Percentiles rank a stretch among this genome's conserved stretches.
Conservation (phyloP, 192 early-diverging fungal genomes). For the Backusella tuberculispora region DNA sequence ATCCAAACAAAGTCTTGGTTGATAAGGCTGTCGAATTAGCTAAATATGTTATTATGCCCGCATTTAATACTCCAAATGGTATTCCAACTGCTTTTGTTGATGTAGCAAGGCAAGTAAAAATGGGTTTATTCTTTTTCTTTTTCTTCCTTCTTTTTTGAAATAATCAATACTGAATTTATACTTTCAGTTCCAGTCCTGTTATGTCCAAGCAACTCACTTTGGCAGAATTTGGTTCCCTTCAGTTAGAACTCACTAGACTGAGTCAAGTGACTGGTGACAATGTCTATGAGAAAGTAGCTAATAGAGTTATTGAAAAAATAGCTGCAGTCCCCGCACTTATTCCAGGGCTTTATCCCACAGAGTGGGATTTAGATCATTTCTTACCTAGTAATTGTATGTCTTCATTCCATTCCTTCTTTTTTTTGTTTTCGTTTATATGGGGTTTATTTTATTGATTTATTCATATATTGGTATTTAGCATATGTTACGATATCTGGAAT, state of each 20-base stretch:
- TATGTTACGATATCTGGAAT: conserved; percentile 49
- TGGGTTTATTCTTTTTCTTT: background rate
- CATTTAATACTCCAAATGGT: conserved; percentile 67
- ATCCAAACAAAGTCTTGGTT: conserved; percentile 66
- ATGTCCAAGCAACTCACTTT: conserved; percentile 27
- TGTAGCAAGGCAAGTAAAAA: conserved; percentile 39
- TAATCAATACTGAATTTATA: background rate
- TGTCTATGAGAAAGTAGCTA: conserved; percentile 58
- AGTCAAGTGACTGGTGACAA: conserved; percentile 72
- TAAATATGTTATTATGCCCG: conserved; percentile 60
- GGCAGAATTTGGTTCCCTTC: conserved; percentile 75
- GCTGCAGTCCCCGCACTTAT: conserved; percentile 46
- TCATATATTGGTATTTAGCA: background rate
- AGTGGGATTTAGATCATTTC: conserved; percentile 43
- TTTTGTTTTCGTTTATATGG: background rate
- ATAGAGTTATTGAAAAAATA: conserved; percentile 54
- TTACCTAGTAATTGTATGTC: conserved; percentile 21
- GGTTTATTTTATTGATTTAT: background rate
- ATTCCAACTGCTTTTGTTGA: conserved; percentile 65
- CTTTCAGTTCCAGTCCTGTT: conserved; percentile 25
- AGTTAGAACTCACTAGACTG: conserved; percentile 81
- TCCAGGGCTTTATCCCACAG: conserved; percentile 64
- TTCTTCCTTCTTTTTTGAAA: background rate
- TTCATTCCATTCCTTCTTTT: background rate
- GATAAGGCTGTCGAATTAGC: conserved; percentile 72